A percentile compares a stretch with the other conserved stretches of the same genome.
Conservation (phyloP, 176 grass and related monocot species). For the Avena atlantica region DNA sequence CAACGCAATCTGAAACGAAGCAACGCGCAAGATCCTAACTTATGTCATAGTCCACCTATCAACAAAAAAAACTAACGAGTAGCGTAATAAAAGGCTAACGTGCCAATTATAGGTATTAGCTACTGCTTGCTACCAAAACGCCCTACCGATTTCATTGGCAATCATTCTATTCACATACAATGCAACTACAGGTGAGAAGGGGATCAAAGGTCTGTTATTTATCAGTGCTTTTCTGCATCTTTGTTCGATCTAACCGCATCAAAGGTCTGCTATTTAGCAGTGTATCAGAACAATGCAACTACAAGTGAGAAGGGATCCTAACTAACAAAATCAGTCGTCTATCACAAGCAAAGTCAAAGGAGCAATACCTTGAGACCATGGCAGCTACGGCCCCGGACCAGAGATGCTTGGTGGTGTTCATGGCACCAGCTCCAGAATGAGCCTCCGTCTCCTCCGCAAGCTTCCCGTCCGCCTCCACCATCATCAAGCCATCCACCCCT, state of each 20-base stretch:
- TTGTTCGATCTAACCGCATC: neutral
- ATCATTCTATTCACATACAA: neutral
- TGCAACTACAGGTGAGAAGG: too few relatives aligned
- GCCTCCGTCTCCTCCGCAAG: slow-evolving; percentile 37
- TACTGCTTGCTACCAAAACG: neutral
- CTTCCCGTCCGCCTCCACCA: slow-evolving; percentile 32
- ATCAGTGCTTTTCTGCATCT: neutral
- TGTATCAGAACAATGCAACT: neutral
- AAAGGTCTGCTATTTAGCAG: neutral
- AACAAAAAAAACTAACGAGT: neutral
- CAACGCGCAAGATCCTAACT: neutral
- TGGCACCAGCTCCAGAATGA: slow-evolving; percentile 57
- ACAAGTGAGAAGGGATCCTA: neutral
- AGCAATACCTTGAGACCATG: slow-evolving; percentile 85
- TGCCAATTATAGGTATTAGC: neutral
- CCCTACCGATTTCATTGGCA: neutral
- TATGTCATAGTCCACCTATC: neutral
- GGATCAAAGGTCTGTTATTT: too few relatives aligned
- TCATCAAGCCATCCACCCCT: slow-evolving; percentile 21
- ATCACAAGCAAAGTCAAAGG: neutral
- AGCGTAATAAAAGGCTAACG: neutral
- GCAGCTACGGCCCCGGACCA: slow-evolving; percentile 92
- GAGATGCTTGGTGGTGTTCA: slow-evolving; percentile 91
- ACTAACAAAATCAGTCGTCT: neutral
- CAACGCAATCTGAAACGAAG: neutral